phyloP scores from a whole-genome alignment of 805 yeast genomes.

The Brettanomyces anomalus region DNA sequence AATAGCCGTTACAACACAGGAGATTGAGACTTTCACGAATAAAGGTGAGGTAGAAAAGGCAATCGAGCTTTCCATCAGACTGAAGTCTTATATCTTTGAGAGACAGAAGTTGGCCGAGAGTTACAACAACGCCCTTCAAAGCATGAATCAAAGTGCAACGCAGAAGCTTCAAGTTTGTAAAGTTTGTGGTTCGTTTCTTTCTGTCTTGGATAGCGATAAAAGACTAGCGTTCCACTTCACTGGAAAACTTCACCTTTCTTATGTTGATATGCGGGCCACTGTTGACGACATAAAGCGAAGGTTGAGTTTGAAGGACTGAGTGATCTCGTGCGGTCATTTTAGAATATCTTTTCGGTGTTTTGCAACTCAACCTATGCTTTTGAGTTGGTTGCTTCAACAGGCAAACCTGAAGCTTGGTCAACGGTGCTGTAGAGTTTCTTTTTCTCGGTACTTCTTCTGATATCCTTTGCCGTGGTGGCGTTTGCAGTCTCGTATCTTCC shows the following conservation, averaged over 20 bases:
- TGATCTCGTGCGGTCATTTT: background rate
- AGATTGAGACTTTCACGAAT: slow-evolving; percentile 43
- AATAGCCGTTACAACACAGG: slow-evolving; percentile 61
- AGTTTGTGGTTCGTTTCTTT: slow-evolving; percentile 81
- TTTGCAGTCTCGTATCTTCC: slow-evolving; percentile 14
- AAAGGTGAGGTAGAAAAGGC: slow-evolving; percentile 44
- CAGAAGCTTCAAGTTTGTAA: slow-evolving; percentile 88
- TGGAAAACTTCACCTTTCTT: slow-evolving; percentile 82
- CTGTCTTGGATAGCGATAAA: slow-evolving; percentile 78
- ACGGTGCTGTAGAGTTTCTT: too few species aligned
- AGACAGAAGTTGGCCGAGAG: slow-evolving; percentile 46
- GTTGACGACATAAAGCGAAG: slow-evolving; percentile 30
- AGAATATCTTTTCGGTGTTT: too few species aligned
- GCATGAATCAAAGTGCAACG: slow-evolving; percentile 75
- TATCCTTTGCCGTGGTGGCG: too few species aligned
- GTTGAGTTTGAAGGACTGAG: slow-evolving; percentile 5
- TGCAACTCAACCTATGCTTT: too few species aligned
- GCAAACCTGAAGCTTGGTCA: too few species aligned
- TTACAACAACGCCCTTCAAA: slow-evolving; percentile 55
- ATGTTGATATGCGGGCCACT: slow-evolving; percentile 62
- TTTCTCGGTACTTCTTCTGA: too few species aligned
- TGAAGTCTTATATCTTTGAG: slow-evolving; percentile 36
- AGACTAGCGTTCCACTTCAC: slow-evolving; percentile 83
- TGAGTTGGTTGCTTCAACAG: too few species aligned
- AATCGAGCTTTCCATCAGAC: slow-evolving; percentile 36